A percentile compares a stretch with the other conserved stretches of the same genome.
phyloP scores from a whole-genome alignment of 768 basidiomycete species.

The Trametes cinnabarina region DNA sequence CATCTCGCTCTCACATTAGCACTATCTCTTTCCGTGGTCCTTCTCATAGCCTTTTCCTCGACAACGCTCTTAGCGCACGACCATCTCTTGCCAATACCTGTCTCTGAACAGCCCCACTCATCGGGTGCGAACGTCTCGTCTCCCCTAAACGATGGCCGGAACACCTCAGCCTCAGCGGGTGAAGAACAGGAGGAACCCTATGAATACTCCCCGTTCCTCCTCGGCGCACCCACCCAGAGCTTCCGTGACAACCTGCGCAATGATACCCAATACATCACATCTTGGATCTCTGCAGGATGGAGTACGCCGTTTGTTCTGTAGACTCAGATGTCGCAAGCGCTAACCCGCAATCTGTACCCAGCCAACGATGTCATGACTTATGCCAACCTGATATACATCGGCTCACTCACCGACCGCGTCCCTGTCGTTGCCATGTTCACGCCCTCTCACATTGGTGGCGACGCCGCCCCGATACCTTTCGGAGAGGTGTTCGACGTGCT shows the following conservation, averaged over 20 bases:
- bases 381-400: constrained; percentile 43
- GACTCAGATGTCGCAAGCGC: background rate
- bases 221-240: constrained; percentile 52
- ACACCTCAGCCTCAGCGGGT: background rate
- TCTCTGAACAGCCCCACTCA: background rate
- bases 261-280: constrained; percentile 64
- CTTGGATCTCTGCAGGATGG: constrained; percentile 79
- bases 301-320: constrained; percentile 34
- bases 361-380: constrained; percentile 77
- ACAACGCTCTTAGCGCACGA: background rate
- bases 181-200: constrained; percentile 5
- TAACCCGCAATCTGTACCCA: constrained; percentile 26
- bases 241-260: constrained; percentile 67
- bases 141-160: no score
- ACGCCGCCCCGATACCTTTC: constrained; percentile 34
- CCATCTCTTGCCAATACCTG: background rate
- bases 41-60: background rate
- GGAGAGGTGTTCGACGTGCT: constrained; percentile 44
- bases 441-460: constrained; percentile 38
- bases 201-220: constrained; percentile 26
- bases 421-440: constrained; percentile 42
- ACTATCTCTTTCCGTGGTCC: constrained; percentile 23
- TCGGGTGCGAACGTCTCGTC: background rate
- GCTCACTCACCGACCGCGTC: constrained; percentile 37
- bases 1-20: constrained; percentile 28